Percentiles rank a stretch among this genome's conserved stretches.
Evolutionary conservation across 768 basidiomycete genomes (phyloP).

Genomic region (Crassisporium funariophilum): DNA sequence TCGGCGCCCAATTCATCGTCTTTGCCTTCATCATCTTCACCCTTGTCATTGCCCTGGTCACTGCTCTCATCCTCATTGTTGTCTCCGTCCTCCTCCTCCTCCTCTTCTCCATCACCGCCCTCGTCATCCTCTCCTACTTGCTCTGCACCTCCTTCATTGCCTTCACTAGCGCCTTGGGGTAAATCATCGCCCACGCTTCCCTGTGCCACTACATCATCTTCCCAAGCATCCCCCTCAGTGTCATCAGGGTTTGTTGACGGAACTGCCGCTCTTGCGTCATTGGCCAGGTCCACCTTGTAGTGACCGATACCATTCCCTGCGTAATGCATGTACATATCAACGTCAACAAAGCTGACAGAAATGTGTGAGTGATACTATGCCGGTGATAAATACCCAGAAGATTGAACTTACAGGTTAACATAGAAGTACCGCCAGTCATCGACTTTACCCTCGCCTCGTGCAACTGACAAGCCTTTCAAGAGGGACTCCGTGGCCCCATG

Average conservation of each 20-base stretch:
- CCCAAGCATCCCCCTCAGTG: too few relatives aligned
- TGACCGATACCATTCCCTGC: too few relatives aligned
- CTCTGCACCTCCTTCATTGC: not conserved
- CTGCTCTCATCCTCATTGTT: not conserved
- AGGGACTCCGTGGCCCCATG: slow-evolving; percentile 15
- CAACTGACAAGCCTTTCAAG: slow-evolving; percentile 14
- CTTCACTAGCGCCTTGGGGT: slow-evolving; percentile 11
- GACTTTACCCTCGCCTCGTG: slow-evolving; percentile 13
- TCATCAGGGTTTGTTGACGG: too few relatives aligned
- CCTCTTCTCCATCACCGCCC: not conserved
- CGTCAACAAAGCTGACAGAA: slow-evolving; percentile 26
- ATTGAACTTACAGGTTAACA: slow-evolving; percentile 33
- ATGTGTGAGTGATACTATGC: slow-evolving; percentile 12
- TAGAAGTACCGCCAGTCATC: slow-evolving; percentile 33
- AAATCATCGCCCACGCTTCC: slow-evolving; percentile 21
- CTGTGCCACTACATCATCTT: too few relatives aligned
- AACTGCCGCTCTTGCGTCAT: too few relatives aligned
- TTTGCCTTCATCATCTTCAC: not conserved
- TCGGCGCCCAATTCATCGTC: not conserved
- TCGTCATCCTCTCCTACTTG: not conserved
- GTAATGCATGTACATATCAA: slow-evolving; percentile 34
- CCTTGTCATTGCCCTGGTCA: not conserved
- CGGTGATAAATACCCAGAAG: not conserved
- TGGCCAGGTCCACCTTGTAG: too few relatives aligned
- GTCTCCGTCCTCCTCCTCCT: not conserved